These are phyloP conservation scores for Sporisorium reilianum DNA, from an alignment of 1,284 basidiomycete species.

Conservation along the genomic window DNA sequence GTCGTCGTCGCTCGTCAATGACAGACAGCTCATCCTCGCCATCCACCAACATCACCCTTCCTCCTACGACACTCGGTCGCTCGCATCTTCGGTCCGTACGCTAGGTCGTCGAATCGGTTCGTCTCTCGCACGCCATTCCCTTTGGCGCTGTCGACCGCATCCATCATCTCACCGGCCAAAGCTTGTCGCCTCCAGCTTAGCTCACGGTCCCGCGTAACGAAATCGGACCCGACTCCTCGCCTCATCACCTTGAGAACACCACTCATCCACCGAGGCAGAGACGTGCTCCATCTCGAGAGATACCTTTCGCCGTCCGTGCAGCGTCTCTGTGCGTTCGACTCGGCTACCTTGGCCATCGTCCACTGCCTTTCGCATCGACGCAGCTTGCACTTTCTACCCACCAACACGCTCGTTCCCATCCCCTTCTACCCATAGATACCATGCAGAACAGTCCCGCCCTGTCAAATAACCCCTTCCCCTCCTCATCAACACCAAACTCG, in stretches of 20 bases:
- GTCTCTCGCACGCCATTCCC: not conserved
- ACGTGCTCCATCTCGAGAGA: not conserved
- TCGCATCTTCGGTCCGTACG: not conserved
- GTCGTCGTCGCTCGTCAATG: not conserved
- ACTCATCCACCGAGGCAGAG: not conserved
- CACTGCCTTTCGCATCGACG: not conserved
- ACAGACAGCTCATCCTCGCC: not conserved
- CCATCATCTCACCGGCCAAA: not conserved
- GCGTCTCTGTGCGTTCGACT: not conserved
- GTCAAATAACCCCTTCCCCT: conserved; percentile 26
- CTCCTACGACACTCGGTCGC: not conserved
- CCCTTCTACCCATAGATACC: conserved; percentile 2
- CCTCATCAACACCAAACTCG: conserved; percentile 45
- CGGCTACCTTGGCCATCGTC: not conserved
- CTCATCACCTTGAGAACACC: too few species aligned
- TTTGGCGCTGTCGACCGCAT: not conserved
- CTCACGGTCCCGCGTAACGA: too few species aligned
- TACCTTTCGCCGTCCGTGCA: not conserved
- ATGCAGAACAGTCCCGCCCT: conserved; percentile 50
- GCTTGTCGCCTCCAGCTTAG: not conserved
- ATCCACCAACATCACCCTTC: not conserved
- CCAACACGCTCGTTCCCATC: not conserved
- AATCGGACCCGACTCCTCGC: too few species aligned
- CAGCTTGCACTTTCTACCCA: not conserved
- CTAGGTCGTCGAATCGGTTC: not conserved